Percentiles rank a stretch among this genome's conserved stretches.
These are phyloP conservation scores for Aethionema arabicum DNA, from an alignment of 345 rosid species.

Conservation along the genomic window DNA sequence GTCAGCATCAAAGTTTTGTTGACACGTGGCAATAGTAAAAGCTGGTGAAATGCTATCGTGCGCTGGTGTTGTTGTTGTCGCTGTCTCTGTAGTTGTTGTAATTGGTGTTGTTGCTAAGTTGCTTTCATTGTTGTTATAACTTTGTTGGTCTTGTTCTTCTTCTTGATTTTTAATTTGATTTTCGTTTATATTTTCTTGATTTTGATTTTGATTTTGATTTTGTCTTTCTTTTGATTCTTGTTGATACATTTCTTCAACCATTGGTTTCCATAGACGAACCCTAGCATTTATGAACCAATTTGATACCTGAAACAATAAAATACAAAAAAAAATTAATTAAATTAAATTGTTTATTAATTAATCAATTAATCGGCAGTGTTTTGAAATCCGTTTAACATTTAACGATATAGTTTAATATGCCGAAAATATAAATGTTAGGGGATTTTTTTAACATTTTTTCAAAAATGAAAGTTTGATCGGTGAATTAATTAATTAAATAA, in stretches of 20 bases:
- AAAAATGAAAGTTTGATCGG: too few species aligned
- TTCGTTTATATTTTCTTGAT: constrained; percentile 36
- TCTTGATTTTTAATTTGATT: constrained; percentile 7
- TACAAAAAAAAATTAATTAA: too few species aligned
- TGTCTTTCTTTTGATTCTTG: constrained; percentile 61
- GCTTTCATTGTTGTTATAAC: constrained; percentile 20
- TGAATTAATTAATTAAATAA: too few species aligned
- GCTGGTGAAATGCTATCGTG: constrained; percentile 42
- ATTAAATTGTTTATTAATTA: too few species aligned
- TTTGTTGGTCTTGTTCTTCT: not conserved
- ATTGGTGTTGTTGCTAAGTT: constrained; percentile 42
- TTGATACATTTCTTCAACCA: constrained; percentile 91
- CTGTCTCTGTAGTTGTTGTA: constrained; percentile 37
- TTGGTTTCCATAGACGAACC: constrained; percentile 86
- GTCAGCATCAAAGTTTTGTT: constrained; percentile 41
- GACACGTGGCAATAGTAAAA: constrained; percentile 25
- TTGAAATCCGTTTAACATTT: too few species aligned
- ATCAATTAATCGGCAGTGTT: too few species aligned
- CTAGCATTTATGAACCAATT: constrained; percentile 49
- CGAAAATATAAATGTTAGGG: too few species aligned
- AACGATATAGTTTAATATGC: too few species aligned
- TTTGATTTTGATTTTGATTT: not conserved
- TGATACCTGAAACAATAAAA: constrained; percentile 11
- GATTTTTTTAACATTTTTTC: too few species aligned
- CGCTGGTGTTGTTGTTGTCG: constrained; percentile 46